These are phyloP conservation scores for Leccinum sublutescens DNA, from an alignment of 768 basidiomycete species.

Conservation along the genomic window DNA sequence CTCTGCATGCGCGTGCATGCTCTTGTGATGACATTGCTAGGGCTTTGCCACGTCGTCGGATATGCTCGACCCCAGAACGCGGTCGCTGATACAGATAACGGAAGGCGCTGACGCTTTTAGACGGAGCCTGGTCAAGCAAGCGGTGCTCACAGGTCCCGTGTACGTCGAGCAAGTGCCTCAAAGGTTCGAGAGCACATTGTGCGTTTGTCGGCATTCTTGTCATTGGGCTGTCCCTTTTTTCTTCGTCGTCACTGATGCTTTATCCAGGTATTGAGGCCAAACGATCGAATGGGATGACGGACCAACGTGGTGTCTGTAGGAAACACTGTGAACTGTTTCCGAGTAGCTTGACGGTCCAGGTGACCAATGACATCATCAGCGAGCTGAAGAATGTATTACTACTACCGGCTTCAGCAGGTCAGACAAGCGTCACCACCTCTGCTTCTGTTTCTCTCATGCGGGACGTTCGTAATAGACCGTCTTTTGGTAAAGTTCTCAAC, in stretches of 20 bases:
- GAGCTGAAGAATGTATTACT: conserved; percentile 22
- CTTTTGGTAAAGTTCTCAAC: conserved; percentile 33
- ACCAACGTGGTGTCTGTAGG: conserved; percentile 11
- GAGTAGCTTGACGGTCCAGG: conserved; percentile 13
- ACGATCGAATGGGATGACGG: not conserved
- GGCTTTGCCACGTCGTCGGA: conserved; percentile 13
- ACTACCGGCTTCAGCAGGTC: conserved; percentile 33
- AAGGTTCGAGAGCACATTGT: conserved; percentile 22
- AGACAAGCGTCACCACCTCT: not conserved
- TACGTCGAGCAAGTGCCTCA: conserved; percentile 20
- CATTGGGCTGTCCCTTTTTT: not conserved
- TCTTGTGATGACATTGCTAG: conserved; percentile 1
- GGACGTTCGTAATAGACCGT: conserved; percentile 19
- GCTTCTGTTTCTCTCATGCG: not conserved
- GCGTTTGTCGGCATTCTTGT: conserved; percentile 4
- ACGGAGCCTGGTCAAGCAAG: too few relatives aligned
- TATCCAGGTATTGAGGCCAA: conserved; percentile 22
- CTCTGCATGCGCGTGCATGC: not conserved
- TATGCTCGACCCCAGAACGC: not conserved
- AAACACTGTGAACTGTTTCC: conserved; percentile 33
- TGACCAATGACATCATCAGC: conserved; percentile 20
- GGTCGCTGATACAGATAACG: too few relatives aligned
- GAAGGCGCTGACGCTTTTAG: too few relatives aligned
- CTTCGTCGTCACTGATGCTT: not conserved
- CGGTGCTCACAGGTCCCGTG: conserved; percentile 11